phyloP scores from a whole-genome alignment of 2,329 filamentous ascomycete genomes.

The Alternaria ventricosa region DNA sequence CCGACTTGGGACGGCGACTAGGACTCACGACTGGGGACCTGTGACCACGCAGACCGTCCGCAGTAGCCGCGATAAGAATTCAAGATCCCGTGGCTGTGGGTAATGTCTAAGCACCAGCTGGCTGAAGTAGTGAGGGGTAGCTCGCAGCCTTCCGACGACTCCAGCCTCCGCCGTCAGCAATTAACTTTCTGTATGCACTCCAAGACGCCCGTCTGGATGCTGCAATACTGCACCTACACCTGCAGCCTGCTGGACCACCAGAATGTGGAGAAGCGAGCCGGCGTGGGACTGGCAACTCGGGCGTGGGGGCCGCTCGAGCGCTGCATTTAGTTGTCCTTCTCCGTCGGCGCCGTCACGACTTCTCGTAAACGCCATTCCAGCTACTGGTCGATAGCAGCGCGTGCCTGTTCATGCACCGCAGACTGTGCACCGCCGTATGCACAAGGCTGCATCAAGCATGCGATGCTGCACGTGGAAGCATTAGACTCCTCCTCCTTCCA shows the following conservation, averaged over 20 bases:
- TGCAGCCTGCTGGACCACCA: not conserved
- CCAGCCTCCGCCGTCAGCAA: conserved; percentile 6
- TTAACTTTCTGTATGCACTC: not conserved
- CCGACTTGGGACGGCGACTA: not conserved
- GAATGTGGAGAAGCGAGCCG: conserved; percentile 23
- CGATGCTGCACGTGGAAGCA: not conserved
- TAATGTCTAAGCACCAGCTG: conserved; percentile 12
- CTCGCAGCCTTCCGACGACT: not conserved
- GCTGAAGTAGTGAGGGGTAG: conserved; percentile 21
- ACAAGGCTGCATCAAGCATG: conserved; percentile 15
- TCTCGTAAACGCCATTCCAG: conserved; percentile 19
- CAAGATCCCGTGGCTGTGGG: conserved; percentile 15
- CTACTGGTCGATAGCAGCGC: conserved; percentile 15
- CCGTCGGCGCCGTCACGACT: conserved; percentile 5
- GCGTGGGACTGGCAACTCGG: conserved; percentile 13
- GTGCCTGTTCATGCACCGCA: conserved; percentile 14
- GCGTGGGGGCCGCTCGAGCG: conserved; percentile 8
- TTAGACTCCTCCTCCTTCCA: not conserved
- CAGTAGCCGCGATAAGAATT: conserved; percentile 41
- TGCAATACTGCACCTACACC: not conserved
- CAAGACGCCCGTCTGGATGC: not conserved
- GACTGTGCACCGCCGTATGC: conserved; percentile 1
- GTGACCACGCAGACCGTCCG: conserved; percentile 23
- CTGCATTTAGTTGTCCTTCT: not conserved
- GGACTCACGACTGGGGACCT: not conserved